Conservation (phyloP, 495 filamentous ascomycete genomes). For the Entonaema liquescens region DNA sequence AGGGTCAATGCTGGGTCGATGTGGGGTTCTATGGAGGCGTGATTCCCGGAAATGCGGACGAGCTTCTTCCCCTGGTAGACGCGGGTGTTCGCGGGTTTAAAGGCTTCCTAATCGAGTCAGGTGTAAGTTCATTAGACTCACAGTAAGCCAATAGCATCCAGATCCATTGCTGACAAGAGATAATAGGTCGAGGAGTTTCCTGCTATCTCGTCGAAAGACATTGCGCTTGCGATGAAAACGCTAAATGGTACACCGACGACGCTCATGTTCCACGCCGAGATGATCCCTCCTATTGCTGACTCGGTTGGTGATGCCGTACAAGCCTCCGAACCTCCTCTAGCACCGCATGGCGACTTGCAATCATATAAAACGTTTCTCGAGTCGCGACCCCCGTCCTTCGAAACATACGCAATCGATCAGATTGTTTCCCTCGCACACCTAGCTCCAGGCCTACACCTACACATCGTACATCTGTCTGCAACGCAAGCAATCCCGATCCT, state of each 20-base stretch:
- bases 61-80: conserved; percentile 82
- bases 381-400: conserved; percentile 87
- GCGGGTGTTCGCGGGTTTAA: conserved; percentile 95
- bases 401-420: conserved; percentile 88
- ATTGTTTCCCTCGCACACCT: conserved; percentile 82
- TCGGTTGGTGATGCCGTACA: conserved; percentile 84
- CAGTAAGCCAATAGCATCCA: conserved; percentile 2
- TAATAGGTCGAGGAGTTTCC: conserved; percentile 92
- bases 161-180: conserved; percentile 6
- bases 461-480: conserved; percentile 95
- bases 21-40: conserved; percentile 98
- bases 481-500: conserved; percentile 93
- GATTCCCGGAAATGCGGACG: conserved; percentile 84
- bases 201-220: conserved; percentile 80
- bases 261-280: conserved; percentile 98
- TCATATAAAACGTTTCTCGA: conserved; percentile 91
- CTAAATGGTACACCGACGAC: conserved; percentile 81
- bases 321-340: conserved; percentile 73
- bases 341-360: conserved; percentile 77
- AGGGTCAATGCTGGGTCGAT: conserved; percentile 96
- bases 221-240: conserved; percentile 79
- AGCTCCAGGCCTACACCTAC: conserved; percentile 84
- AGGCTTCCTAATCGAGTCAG: conserved; percentile 96
- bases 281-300: conserved; percentile 87
- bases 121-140: conserved; percentile 69